Percentiles rank a stretch among this genome's conserved stretches.
Conservation (phyloP, 1,139 yeast species). For the Yamadazyma sp. region DNA sequence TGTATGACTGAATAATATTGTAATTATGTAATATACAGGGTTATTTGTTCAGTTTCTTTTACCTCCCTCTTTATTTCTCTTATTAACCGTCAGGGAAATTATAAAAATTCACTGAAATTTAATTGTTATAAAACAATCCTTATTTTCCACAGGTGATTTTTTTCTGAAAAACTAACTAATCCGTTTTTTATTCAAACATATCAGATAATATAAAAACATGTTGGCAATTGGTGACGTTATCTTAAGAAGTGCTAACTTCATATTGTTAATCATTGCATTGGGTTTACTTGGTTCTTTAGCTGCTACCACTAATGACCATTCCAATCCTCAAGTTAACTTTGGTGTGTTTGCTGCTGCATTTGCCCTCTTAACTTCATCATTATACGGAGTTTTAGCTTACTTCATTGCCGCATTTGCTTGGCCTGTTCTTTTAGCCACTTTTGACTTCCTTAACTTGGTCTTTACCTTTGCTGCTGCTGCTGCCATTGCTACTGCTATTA, state of each 20-base stretch:
- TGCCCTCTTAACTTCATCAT: conserved; percentile 74
- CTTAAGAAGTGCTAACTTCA: conserved; percentile 72
- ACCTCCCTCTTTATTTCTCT: not conserved
- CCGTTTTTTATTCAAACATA: not conserved
- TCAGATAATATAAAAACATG: conserved; percentile 24
- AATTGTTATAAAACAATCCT: conserved; percentile 4
- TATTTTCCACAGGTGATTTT: conserved; percentile 1
- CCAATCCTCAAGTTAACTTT: conserved; percentile 84
- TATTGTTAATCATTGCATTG: conserved; percentile 71
- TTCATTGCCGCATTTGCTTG: conserved; percentile 79
- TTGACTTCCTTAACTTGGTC: conserved; percentile 86
- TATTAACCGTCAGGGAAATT: conserved; percentile 7
- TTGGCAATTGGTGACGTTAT: conserved; percentile 73
- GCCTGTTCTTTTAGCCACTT: conserved; percentile 71
- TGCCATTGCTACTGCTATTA: conserved; percentile 87
- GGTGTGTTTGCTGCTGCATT: conserved; percentile 85
- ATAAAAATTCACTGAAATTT: conserved; percentile 3
- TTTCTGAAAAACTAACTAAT: not conserved
- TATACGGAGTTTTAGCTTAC: conserved; percentile 79
- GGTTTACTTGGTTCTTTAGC: conserved; percentile 88
- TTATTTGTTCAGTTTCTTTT: not conserved
- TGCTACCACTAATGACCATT: conserved; percentile 54
- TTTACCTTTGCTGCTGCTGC: conserved; percentile 95
- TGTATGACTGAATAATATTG: conserved; percentile 1
- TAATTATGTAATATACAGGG: conserved; percentile 1